phyloP scores from a whole-genome alignment of 1,284 basidiomycete genomes.

The Sparassis latifolia region DNA sequence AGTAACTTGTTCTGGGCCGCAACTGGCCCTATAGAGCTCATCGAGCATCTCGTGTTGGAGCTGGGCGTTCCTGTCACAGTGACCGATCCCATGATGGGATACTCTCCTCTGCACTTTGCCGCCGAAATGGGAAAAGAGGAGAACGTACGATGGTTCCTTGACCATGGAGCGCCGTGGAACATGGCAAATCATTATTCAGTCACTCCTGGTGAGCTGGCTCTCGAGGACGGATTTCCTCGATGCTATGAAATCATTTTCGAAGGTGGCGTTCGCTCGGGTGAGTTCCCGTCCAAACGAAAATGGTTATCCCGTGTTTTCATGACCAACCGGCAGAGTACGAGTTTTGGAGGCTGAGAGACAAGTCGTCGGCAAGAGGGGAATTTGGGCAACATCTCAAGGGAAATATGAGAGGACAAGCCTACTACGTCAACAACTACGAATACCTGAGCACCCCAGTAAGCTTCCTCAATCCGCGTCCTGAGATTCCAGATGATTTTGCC shows the following conservation, averaged over 20 bases:
- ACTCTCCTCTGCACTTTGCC: conserved; percentile 1
- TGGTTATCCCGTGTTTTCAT: neutral
- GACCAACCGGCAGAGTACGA: neutral
- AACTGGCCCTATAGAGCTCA: neutral
- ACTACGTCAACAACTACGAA: neutral
- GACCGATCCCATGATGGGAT: neutral
- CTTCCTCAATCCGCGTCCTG: neutral
- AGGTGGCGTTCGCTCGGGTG: neutral
- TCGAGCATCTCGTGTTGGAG: neutral
- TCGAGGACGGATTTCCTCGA: neutral
- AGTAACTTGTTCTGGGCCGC: neutral
- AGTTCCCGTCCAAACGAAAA: neutral
- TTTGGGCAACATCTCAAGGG: neutral
- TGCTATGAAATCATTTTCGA: conserved; percentile 1
- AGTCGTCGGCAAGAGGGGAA: neutral
- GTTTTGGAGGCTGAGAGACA: neutral
- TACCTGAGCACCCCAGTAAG: neutral
- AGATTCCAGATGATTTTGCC: neutral
- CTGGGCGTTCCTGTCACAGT: neutral
- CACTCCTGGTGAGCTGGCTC: conserved; percentile 1
- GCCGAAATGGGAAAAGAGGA: neutral
- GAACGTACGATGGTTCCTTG: conserved; percentile 1
- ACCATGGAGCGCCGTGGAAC: conserved; percentile 2
- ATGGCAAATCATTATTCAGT: neutral
- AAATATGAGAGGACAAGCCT: neutral